A percentile compares a stretch with the other conserved stretches of the same genome.
phyloP scores from a whole-genome alignment of 1,139 yeast genomes.

The Suhomyces bokatorum region DNA sequence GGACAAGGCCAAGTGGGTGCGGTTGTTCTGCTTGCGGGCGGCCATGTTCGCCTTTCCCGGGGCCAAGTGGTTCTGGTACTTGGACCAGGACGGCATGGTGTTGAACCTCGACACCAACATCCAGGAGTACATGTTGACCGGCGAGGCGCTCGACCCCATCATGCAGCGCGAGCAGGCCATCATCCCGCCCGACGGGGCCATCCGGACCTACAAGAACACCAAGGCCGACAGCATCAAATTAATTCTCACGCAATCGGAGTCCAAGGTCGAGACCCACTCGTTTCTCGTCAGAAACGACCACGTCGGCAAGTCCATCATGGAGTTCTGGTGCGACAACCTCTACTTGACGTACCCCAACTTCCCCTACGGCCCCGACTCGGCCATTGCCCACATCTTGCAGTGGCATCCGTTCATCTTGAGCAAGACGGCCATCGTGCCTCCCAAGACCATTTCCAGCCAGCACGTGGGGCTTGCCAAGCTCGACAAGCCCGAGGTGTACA shows the following conservation, averaged over 20 bases:
- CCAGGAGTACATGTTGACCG: conserved; percentile 55
- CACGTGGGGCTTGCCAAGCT: conserved; percentile 19
- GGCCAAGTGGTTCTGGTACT: conserved; percentile 81
- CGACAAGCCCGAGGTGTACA: conserved; percentile 21
- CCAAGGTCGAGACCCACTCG: conserved; percentile 63
- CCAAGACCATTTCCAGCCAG: conserved; percentile 40
- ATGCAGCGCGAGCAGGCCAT: conserved; percentile 69
- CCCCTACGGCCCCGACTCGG: conserved; percentile 60
- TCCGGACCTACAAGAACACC: conserved; percentile 68
- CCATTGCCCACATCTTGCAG: conserved; percentile 79
- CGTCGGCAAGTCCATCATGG: conserved; percentile 65
- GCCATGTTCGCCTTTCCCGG: conserved; percentile 87
- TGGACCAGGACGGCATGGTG: conserved; percentile 73
- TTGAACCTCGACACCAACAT: conserved; percentile 64
- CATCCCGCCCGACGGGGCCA: conserved; percentile 64
- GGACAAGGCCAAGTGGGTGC: conserved; percentile 57
- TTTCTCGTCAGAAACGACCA: conserved; percentile 67
- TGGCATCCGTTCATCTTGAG: conserved; percentile 88
- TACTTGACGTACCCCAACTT: conserved; percentile 66
- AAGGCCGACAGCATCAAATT: conserved; percentile 54
- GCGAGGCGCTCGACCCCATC: conserved; percentile 56
- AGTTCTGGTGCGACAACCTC: conserved; percentile 72
- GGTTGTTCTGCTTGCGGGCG: conserved; percentile 62
- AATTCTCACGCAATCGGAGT: conserved; percentile 64
- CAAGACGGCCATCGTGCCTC: conserved; percentile 71